Evolutionary conservation across 139 green algal genomes (phyloP).

Genomic region (Mychonastes homosphaera): DNA sequence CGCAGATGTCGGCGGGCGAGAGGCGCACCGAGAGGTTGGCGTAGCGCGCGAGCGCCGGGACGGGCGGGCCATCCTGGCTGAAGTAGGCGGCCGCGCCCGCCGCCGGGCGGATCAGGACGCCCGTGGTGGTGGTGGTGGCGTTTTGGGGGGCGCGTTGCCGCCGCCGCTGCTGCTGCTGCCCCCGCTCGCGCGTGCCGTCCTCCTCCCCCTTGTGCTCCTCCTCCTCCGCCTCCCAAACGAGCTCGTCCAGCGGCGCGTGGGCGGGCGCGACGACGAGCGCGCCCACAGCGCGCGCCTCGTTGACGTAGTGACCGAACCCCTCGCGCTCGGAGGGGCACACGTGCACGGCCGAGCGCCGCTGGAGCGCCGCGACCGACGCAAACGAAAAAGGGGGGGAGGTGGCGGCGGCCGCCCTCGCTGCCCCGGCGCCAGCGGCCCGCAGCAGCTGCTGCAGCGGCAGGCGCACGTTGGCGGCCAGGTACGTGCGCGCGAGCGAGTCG

Average conservation of each 20-base stretch:
- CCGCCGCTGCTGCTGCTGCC: neutral
- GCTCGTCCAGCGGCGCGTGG: conserved; percentile 20
- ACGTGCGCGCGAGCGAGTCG: neutral
- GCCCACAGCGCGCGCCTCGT: conserved; percentile 12
- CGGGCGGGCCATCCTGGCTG: conserved; percentile 7
- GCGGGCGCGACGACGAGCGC: conserved; percentile 13
- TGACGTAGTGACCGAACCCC: conserved; percentile 18
- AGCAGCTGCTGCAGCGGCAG: too few relatives aligned
- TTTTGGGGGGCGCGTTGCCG: neutral
- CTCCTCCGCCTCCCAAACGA: neutral
- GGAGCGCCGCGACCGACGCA: conserved; percentile 3
- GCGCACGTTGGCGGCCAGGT: conserved; percentile 8
- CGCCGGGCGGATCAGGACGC: conserved; percentile 4
- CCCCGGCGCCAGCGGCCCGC: neutral
- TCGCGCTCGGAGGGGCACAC: conserved; percentile 14
- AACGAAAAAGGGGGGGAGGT: too few relatives aligned
- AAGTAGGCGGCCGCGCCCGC: too few relatives aligned
- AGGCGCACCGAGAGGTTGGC: conserved; percentile 15
- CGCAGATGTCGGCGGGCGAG: conserved; percentile 16
- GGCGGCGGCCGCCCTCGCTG: too few relatives aligned
- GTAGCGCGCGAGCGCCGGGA: conserved; percentile 14
- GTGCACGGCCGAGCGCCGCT: conserved; percentile 7
- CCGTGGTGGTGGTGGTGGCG: neutral
- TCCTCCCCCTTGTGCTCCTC: neutral
- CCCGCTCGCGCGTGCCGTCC: neutral